These are phyloP conservation scores for Ensete glaucum DNA, from an alignment of 176 grass and related monocot species.

Conservation along the genomic window DNA sequence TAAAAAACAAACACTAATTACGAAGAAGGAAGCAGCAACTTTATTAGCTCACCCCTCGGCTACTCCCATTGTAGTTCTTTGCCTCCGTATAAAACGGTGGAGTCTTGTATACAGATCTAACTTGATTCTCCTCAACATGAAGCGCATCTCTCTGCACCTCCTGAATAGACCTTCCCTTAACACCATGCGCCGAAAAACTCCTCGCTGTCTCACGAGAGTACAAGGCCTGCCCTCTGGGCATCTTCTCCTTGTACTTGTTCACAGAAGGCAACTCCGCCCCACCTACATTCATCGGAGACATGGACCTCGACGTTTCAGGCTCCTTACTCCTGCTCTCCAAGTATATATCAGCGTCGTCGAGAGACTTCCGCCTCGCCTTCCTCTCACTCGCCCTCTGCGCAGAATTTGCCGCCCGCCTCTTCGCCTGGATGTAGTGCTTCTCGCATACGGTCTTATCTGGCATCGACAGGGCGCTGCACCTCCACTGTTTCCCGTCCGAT, in stretches of 20 bases:
- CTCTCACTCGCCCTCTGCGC: conserved; percentile 68
- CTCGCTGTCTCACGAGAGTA: conserved; percentile 7
- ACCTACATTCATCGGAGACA: conserved; percentile 2
- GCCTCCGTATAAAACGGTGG: not conserved
- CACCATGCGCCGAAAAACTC: conserved; percentile 1
- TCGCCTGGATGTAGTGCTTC: conserved; percentile 98
- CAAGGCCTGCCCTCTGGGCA: not conserved
- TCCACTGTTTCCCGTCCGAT: conserved; percentile 99
- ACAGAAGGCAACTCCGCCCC: not conserved
- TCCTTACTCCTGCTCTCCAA: conserved; percentile 27
- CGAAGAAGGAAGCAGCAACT: not conserved
- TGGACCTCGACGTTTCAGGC: not conserved
- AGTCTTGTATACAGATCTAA: conserved; percentile 1
- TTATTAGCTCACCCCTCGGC: conserved; percentile 2
- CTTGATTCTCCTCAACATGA: conserved; percentile 2
- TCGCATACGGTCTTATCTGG: conserved; percentile 95
- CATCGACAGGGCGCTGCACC: conserved; percentile 84
- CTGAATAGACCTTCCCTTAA: not conserved
- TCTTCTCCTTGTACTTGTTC: conserved; percentile 22
- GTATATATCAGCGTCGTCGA: conserved; percentile 15
- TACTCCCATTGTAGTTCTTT: conserved; percentile 5
- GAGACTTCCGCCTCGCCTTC: conserved; percentile 27
- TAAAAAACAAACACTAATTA: not conserved
- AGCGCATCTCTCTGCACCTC: conserved; percentile 7
- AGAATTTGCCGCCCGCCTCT: conserved; percentile 86